Percentiles rank a stretch among this genome's conserved stretches.
These are phyloP conservation scores for Nigrospora osmanthi DNA, from an alignment of 2,329 filamentous ascomycete species.

Conservation along the genomic window DNA sequence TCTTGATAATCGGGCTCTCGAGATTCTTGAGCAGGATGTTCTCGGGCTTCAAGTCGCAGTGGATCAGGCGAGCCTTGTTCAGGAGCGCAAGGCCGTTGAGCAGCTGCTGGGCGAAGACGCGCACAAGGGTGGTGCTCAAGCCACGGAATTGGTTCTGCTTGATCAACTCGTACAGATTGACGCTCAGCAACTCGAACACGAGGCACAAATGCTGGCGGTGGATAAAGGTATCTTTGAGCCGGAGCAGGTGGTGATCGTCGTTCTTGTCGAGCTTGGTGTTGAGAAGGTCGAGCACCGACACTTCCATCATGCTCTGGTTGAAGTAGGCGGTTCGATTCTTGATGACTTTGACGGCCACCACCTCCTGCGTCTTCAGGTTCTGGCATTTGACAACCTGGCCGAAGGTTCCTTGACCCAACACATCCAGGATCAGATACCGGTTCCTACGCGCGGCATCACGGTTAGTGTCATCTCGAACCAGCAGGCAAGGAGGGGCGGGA, in stretches of 20 bases:
- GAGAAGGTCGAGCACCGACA: conserved; percentile 90
- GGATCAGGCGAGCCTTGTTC: conserved; percentile 94
- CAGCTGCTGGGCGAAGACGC: conserved; percentile 94
- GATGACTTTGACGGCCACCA: conserved; percentile 97
- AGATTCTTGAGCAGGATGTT: conserved; percentile 97
- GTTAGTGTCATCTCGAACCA: conserved; percentile 2
- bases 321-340: conserved; percentile 99
- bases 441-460: conserved; percentile 48
- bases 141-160: conserved; percentile 99
- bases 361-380: conserved; percentile 95
- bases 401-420: conserved; percentile 94
- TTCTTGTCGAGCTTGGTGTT: conserved; percentile 99
- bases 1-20: conserved; percentile 98
- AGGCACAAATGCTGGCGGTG: conserved; percentile 94
- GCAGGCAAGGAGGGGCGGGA: background rate
- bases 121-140: conserved; percentile 89
- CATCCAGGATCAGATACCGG: conserved; percentile 92
- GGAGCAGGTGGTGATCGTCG: conserved; percentile 90
- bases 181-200: conserved; percentile 91
- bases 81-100: conserved; percentile 85
- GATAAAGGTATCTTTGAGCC: conserved; percentile 96
- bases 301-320: conserved; percentile 99
- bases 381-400: conserved; percentile 99
- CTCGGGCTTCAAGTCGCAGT: conserved; percentile 96
- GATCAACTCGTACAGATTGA: conserved; percentile 97